Evolutionary conservation across 2,329 filamentous ascomycete species (phyloP).

Genomic region (Drechslerella coelobrocha): DNA sequence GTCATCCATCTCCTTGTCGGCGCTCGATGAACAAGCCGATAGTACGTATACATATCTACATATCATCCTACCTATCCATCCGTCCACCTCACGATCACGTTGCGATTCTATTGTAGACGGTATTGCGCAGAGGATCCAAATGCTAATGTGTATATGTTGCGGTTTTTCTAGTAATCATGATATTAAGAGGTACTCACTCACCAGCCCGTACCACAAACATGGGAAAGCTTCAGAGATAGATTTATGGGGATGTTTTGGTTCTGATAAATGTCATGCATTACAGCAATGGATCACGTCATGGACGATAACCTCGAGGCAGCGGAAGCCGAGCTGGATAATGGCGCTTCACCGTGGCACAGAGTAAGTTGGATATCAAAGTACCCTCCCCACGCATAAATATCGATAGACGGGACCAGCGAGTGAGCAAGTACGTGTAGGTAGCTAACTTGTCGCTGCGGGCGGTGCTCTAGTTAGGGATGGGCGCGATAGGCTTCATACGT

Average conservation of each 20-base stretch:
- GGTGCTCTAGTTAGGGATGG: conserved; percentile 70
- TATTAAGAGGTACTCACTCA: conserved; percentile 33
- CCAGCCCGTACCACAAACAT: no score
- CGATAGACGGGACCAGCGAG: no score
- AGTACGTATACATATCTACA: conserved; percentile 14
- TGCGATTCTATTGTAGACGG: neutral
- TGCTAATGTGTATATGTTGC: neutral
- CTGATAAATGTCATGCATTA: no score
- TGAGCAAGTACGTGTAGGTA: neutral
- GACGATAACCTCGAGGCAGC: conserved; percentile 89
- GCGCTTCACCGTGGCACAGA: conserved; percentile 85
- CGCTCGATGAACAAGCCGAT: conserved; percentile 46
- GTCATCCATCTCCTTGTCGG: conserved; percentile 43
- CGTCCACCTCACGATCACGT: neutral
- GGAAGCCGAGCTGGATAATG: conserved; percentile 73
- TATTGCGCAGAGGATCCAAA: neutral
- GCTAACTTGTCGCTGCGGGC: neutral
- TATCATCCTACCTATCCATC: neutral
- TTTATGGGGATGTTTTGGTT: no score
- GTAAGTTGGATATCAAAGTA: conserved; percentile 57
- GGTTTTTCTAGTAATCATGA: conserved; percentile 22
- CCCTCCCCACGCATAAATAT: neutral
- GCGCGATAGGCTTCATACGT: conserved; percentile 81
- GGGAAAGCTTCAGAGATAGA: no score
- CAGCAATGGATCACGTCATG: conserved; percentile 69